These are phyloP conservation scores for Blastobotrys arbuscula DNA, from an alignment of 1,139 yeast species.

Conservation along the genomic window DNA sequence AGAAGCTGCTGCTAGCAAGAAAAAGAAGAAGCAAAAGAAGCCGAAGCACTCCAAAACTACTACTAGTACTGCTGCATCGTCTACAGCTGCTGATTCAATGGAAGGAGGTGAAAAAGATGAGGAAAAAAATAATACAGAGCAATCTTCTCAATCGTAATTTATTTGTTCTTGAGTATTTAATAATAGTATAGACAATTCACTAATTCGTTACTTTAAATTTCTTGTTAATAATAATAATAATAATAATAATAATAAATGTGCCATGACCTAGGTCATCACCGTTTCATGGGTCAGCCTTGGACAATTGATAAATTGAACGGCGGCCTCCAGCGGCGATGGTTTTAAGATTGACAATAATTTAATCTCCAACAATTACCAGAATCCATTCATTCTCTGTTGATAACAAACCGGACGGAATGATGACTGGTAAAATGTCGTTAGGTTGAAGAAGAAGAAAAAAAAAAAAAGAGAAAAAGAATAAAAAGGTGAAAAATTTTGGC, in stretches of 20 bases:
- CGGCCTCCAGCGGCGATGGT: constrained; percentile 96
- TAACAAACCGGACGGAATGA: constrained; percentile 10
- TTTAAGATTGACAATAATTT: constrained; percentile 50
- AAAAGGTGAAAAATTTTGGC: background rate
- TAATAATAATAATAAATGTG: constrained; percentile 42
- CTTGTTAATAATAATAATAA: no score
- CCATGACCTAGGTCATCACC: constrained; percentile 89
- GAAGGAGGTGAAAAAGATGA: no score
- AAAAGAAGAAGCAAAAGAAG: constrained; percentile 22
- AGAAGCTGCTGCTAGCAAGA: constrained; percentile 79
- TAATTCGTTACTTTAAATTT: no score
- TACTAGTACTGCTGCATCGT: no score
- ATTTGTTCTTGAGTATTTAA: no score
- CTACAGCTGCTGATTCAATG: no score
- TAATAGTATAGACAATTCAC: no score
- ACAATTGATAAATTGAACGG: constrained; percentile 37
- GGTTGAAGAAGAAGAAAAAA: background rate
- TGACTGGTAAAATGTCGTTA: constrained; percentile 2
- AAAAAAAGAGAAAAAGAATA: background rate
- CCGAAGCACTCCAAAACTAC: no score
- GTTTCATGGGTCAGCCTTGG: constrained; percentile 74
- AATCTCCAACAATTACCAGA: constrained; percentile 7
- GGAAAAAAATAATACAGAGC: no score
- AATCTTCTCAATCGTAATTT: no score
- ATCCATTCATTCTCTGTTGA: constrained; percentile 11